Conservation (phyloP, 495 filamentous ascomycete species). For the Aspergillus steynii region DNA sequence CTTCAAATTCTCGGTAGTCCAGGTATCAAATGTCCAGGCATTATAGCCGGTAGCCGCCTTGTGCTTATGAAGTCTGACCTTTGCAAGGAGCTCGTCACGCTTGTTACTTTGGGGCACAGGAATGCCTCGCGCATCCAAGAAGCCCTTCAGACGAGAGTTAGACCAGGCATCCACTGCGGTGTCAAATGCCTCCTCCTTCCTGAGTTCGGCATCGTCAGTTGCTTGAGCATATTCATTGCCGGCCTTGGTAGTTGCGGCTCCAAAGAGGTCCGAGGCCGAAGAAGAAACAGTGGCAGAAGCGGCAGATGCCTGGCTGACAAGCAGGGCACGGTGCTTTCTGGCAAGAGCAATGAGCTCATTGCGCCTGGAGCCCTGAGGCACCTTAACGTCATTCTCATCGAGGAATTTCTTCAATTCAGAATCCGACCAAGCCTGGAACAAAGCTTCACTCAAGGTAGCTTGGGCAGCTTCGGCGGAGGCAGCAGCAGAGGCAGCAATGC, state of each 20-base stretch:
- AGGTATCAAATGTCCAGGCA: conserved; percentile 85
- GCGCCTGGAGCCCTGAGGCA: conserved; percentile 85
- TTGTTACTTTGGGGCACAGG: conserved; percentile 76
- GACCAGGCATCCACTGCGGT: conserved; percentile 65
- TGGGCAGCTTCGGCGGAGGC: conserved; percentile 68
- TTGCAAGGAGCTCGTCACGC: conserved; percentile 75
- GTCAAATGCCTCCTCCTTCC: conserved; percentile 69
- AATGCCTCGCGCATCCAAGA: conserved; percentile 50
- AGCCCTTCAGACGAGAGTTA: conserved; percentile 75
- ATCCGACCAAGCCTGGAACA: conserved; percentile 91
- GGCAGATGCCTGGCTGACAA: conserved; percentile 63
- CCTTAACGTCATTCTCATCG: conserved; percentile 72
- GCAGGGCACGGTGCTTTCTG: conserved; percentile 79
- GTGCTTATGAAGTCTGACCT: conserved; percentile 70
- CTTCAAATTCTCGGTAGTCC: conserved; percentile 75
- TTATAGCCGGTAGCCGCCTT: conserved; percentile 70
- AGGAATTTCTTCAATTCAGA: conserved; percentile 73
- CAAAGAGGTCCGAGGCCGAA: conserved; percentile 57
- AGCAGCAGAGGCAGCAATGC: conserved; percentile 59
- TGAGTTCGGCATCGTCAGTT: conserved; percentile 66
- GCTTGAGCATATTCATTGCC: conserved; percentile 76
- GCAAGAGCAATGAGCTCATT: conserved; percentile 91
- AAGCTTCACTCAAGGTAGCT: conserved; percentile 70
- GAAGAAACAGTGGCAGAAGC: conserved; percentile 50
- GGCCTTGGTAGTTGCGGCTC: conserved; percentile 80